Conservation (phyloP, 2,329 filamentous ascomycete genomes). For the Aspergillus piperis region DNA sequence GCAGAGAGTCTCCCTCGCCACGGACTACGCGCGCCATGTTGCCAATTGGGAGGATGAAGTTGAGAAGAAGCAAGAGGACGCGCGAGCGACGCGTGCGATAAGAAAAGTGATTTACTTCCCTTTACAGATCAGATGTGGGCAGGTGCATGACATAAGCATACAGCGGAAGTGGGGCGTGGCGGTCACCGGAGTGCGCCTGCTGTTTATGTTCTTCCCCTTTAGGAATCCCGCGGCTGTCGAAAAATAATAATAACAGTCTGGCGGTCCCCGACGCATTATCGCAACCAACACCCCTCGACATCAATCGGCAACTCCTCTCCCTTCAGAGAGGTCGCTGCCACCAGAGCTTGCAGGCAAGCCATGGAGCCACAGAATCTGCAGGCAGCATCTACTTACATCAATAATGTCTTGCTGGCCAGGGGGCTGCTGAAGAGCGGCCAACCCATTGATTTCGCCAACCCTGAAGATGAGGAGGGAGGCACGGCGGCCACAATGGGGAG, state of each 20-base stretch:
- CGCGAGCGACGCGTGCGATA: constrained; percentile 6
- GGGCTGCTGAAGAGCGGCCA: constrained; percentile 61
- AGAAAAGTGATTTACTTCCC: not conserved
- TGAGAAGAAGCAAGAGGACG: not conserved
- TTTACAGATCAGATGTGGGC: not conserved
- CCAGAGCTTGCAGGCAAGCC: constrained; percentile 31
- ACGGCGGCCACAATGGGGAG: constrained; percentile 73
- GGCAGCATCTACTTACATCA: constrained; percentile 64
- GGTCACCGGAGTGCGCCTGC: constrained; percentile 21
- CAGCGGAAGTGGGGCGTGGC: constrained; percentile 25
- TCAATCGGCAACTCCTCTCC: constrained; percentile 6
- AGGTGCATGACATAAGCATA: constrained; percentile 13
- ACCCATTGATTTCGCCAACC: constrained; percentile 75
- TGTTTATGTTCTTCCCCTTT: constrained; percentile 50
- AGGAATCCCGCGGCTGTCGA: constrained; percentile 26
- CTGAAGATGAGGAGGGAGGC: constrained; percentile 61
- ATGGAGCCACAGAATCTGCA: constrained; percentile 56
- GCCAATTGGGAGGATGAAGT: not conserved
- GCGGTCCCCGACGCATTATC: not conserved
- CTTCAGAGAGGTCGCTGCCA: constrained; percentile 8
- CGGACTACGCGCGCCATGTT: constrained; percentile 9
- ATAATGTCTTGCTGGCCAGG: constrained; percentile 65
- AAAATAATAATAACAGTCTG: constrained; percentile 14
- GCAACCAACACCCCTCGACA: not conserved
- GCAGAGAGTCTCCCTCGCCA: constrained; percentile 27